Base-by-base conservation (phyloP, 2,329 filamentous ascomycete genomes). In the Hymenoscyphus fraxineus region DNA sequence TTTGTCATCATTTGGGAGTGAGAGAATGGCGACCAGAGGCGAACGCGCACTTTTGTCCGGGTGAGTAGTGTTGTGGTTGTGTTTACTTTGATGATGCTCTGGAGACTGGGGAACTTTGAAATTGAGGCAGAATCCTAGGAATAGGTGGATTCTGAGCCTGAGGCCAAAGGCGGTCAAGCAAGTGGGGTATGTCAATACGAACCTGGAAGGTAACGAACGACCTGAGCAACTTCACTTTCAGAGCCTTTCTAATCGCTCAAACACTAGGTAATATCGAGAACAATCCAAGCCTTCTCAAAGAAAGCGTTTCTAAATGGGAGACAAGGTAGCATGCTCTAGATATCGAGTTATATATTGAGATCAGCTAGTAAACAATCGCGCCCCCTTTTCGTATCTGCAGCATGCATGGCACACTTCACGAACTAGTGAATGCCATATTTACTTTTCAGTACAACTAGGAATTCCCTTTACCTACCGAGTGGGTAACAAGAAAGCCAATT, bases 1-100 rank as follows among this genome's bases (percentile, higher is more conserved):
- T 60, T 60, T 62, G 22, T 51, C 64, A 60, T 65, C 31, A 35
- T 62, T 59, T 19, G 55, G 32, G 58, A 15, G 22, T 58, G 12
- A 38, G 39, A n/a, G 13, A 15, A 54, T 31, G 32, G 59, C 12
- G 19, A 44, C n/a, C 58, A 15, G n/a, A 12, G 35, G 40, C 27
- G 40, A 59, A 47, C 41, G 40, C 40, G 19, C 58, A 27, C 47
- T 22, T 54, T 27, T 22, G 19, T 54, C 47, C 22, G 3, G 47
- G 19, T 5, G 47, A 7, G 19, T 59, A 7, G 19, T 47, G 38
- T 38, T 59, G 22, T 44, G 58, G 35, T 32, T 32, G 38, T 59
- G 58, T 59, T 59, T 59, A 59, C 58, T 41, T 39, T 35, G 3
- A 27, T 27, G 27, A 57, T 57, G 10, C 55, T 16, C 15, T 15